These are phyloP conservation scores for Hymenoscyphus occultus DNA, from an alignment of 2,329 filamentous ascomycete species.

Conservation along the genomic window DNA sequence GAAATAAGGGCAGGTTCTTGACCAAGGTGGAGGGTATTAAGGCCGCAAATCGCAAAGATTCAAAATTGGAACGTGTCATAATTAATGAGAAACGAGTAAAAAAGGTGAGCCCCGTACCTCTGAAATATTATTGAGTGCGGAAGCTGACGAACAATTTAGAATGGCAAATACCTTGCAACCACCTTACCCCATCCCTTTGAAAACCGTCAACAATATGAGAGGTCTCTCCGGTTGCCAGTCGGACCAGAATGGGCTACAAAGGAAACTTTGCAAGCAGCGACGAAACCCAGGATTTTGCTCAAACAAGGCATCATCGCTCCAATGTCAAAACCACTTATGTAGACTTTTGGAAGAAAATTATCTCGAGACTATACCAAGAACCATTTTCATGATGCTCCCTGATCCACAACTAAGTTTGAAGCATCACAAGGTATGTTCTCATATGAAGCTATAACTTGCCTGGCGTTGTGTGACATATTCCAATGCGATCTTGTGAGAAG, in stretches of 20 bases:
- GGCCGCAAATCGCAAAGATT: constrained; percentile 74
- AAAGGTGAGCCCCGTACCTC: constrained; percentile 57
- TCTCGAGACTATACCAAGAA: neutral
- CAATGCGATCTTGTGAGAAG: neutral
- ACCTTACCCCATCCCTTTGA: constrained; percentile 89
- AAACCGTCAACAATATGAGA: constrained; percentile 83
- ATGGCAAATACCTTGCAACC: constrained; percentile 80
- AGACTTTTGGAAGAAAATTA: constrained; percentile 11
- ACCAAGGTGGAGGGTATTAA: constrained; percentile 71
- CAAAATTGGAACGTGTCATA: constrained; percentile 79
- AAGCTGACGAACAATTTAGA: constrained; percentile 47
- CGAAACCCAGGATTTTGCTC: constrained; percentile 83
- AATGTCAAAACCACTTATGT: constrained; percentile 68
- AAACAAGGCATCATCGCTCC: constrained; percentile 89
- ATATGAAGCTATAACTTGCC: neutral
- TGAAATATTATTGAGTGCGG: neutral
- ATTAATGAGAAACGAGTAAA: constrained; percentile 88
- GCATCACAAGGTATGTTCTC: neutral
- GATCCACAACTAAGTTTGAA: neutral
- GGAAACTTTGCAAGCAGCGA: constrained; percentile 84
- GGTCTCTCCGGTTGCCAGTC: constrained; percentile 79
- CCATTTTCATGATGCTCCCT: neutral
- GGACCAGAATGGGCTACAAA: constrained; percentile 98
- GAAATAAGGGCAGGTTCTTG: constrained; percentile 59
- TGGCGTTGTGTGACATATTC: neutral